phyloP scores from a whole-genome alignment of 805 yeast genomes.

The Candida maris region DNA sequence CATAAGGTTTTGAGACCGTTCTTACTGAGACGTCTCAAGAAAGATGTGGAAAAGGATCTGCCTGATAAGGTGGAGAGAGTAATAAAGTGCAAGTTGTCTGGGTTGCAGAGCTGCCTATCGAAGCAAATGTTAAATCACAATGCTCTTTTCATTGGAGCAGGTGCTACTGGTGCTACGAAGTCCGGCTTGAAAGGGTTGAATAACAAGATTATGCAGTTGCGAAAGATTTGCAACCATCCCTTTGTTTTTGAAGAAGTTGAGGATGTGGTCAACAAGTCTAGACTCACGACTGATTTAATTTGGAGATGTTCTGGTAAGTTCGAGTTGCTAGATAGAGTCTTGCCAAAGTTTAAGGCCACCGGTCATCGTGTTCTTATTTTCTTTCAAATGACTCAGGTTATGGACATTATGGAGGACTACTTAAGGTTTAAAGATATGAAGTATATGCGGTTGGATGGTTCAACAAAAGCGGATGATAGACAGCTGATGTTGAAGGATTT shows the following conservation, averaged over 20 bases:
- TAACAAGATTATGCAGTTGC: slow-evolving; percentile 79
- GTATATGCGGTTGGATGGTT: slow-evolving; percentile 77
- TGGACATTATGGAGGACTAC: slow-evolving; percentile 88
- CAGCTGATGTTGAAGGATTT: slow-evolving; percentile 67
- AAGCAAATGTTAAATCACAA: slow-evolving; percentile 76
- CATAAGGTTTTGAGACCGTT: slow-evolving; percentile 86
- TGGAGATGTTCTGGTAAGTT: slow-evolving; percentile 82
- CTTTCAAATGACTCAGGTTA: slow-evolving; percentile 86
- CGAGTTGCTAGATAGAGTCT: slow-evolving; percentile 68
- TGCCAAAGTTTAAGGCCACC: slow-evolving; percentile 69
- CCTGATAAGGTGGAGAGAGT: slow-evolving; percentile 85
- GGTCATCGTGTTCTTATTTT: slow-evolving; percentile 80
- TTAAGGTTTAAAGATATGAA: slow-evolving; percentile 62
- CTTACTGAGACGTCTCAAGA: slow-evolving; percentile 76
- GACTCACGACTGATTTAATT: slow-evolving; percentile 59
- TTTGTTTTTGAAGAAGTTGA: slow-evolving; percentile 84
- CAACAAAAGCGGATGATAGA: slow-evolving; percentile 82
- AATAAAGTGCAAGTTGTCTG: slow-evolving; percentile 72
- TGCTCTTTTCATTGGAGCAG: slow-evolving; percentile 59
- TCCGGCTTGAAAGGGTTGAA: slow-evolving; percentile 74
- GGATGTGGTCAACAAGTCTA: slow-evolving; percentile 58
- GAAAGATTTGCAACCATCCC: slow-evolving; percentile 86
- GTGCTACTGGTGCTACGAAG: slow-evolving; percentile 54
- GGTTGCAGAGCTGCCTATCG: slow-evolving; percentile 65
- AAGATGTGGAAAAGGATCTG: slow-evolving; percentile 81